Evolutionary conservation across 441 rosid genomes (phyloP), one percentile per base, ranked within the genome.

Genomic region (Mallotus japonicus): DNA sequence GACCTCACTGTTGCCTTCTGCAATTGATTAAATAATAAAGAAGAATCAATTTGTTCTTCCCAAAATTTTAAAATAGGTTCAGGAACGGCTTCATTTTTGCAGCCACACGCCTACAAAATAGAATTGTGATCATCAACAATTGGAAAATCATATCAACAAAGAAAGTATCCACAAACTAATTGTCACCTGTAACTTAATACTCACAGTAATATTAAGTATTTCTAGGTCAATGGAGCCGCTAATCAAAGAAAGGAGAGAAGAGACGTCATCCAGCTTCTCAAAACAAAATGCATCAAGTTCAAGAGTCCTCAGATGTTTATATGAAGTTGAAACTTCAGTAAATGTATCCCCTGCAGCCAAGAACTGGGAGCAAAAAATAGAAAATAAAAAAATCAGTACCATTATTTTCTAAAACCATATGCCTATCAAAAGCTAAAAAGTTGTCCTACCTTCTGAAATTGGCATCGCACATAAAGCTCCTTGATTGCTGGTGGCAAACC

Each of bases 391-490:
- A 63, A 51, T 22, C 17, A 60, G 44, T 11, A 20, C 15, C 40
- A 57, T 22, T 5, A 28, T 49, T 56, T 42, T 40, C n/a, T 24
- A 9, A 9, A 64, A 55, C 49, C n/a, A 17, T 42, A n/a, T 17
- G 32, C 40, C 47, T 10, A 40, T 14, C 12, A 40, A 40, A 56
- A 73, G 14, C 13, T 37, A 34, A 47, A 12, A 60, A 9, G 56
- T 22, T 40, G 11, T 56, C 55, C 42, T 70, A 76, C 78, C 78
- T 19, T 69, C 60, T 55, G 61, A 70, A 76, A 76, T 12, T 47
- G 74, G 50, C 74, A 70, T 37, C 53, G 70, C 60, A 76, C 65
- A 3, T 56, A n/a, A 34, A 76, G 78, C 74, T 56, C 70, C 66
- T 46, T 59, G 10, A 76, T 55, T 42, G 70, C 19, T 22, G 62